Evolutionary conservation across 169 alveolate genomes (phyloP).

Genomic region (Eimeria zaria): DNA sequence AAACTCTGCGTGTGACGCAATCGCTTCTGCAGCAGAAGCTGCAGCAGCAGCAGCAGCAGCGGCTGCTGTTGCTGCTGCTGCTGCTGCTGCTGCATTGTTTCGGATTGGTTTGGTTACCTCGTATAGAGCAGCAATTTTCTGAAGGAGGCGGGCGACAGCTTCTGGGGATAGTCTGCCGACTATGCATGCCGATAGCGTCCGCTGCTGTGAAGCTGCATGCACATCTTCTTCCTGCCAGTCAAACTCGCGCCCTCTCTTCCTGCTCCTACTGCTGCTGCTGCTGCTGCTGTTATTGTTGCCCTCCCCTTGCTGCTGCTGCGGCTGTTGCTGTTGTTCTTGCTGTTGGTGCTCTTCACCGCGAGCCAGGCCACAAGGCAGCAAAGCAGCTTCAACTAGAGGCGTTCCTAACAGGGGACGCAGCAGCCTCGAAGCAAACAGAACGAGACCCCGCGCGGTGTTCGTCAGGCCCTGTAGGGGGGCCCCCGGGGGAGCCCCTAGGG

Average conservation of each 20-base stretch:
- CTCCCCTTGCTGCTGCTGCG: not conserved
- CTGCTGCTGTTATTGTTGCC: slow-evolving; percentile 12
- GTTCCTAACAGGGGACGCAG: slow-evolving; percentile 30
- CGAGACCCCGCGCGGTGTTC: not conserved
- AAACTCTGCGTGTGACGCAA: too few relatives aligned
- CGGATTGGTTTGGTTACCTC: not conserved
- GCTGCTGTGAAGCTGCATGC: not conserved
- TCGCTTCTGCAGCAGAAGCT: too few relatives aligned
- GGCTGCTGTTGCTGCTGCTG: not conserved
- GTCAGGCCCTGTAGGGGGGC: not conserved
- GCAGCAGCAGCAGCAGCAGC: not conserved
- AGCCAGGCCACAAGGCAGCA: slow-evolving; percentile 34
- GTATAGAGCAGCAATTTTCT: slow-evolving; percentile 6
- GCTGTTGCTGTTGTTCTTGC: not conserved
- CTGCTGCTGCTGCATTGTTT: slow-evolving; percentile 16
- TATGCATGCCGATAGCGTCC: not conserved
- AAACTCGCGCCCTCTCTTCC: slow-evolving; percentile 53
- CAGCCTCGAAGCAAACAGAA: slow-evolving; percentile 21
- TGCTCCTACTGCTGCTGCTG: not conserved
- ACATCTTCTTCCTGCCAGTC: slow-evolving; percentile 16
- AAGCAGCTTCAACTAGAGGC: slow-evolving; percentile 33
- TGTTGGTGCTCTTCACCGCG: not conserved
- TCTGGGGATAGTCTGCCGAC: slow-evolving; percentile 11
- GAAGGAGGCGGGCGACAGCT: not conserved
- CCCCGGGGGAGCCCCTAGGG: not conserved